Base-by-base conservation (phyloP, 768 basidiomycete genomes). In the Russula vinacea region DNA sequence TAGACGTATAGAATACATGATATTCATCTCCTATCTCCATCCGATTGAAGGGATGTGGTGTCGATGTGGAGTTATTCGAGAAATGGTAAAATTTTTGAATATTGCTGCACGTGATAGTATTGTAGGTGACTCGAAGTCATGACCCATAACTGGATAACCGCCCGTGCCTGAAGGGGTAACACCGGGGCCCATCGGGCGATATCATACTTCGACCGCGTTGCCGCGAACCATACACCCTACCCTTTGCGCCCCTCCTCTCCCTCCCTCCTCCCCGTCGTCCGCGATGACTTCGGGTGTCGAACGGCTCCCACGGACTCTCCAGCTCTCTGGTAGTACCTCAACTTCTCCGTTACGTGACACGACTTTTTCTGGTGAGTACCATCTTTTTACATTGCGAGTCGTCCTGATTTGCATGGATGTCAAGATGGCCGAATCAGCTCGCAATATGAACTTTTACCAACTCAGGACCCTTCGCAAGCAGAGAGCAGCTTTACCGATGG, bases 401-500 rank as follows among this genome's bases (percentile, higher is more conserved):
- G 5, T 37, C 19, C n/a, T 45, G 11, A 4, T 62, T 29, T n/a
- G 37, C 24, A 3, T 26, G 40, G 10, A n/a, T 4, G 10, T 24
- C 19, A 6, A 39, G 53, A 26, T 54, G 32, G 16, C 22, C 33
- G 24, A 17, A 26, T 16, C 33, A 11, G 22, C 16, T 24, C 53
- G 24, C 52, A 35, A 54, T 62, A 62, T 47, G 11, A n/a, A 10
- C 60, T 47, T 39, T 17, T 62, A 24, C 26, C 22, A 4, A 9
- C 35, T 6, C 60, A 45, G 19, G 35, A 62, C 7, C 32, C 45
- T 24, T 45, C 29, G 26, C 55, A 47, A 0, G 5, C 32, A 2
- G 55, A 56, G 37, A 19, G 47, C 22, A 32, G 39, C 32, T 49
- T 54, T 29, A 55, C 52, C 3, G 52, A 55, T 9, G 52, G 58